A percentile compares a stretch with the other conserved stretches of the same genome.
Conservation (phyloP, 1,139 yeast species). For the Geotrichum citri-aurantii region DNA sequence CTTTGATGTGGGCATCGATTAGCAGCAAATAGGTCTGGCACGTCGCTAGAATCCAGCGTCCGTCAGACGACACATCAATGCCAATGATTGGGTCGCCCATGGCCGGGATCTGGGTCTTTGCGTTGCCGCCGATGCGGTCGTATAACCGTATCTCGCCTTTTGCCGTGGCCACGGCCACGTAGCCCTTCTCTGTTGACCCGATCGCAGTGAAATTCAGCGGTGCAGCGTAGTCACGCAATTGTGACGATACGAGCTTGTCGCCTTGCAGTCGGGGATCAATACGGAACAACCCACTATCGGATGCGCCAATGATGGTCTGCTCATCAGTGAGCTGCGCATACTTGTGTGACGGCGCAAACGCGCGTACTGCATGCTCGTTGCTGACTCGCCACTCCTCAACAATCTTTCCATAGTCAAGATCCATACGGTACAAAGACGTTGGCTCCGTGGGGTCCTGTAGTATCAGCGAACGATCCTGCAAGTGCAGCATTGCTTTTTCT, state of each 20-base stretch:
- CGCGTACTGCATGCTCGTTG: slow-evolving; percentile 43
- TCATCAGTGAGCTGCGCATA: slow-evolving; percentile 70
- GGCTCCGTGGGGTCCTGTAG: slow-evolving; percentile 49
- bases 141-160: slow-evolving; percentile 73
- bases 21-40: slow-evolving; percentile 64
- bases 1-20: slow-evolving; percentile 57
- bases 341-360: slow-evolving; percentile 64
- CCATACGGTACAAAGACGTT: slow-evolving; percentile 60
- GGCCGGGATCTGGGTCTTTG: slow-evolving; percentile 75
- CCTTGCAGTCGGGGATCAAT: slow-evolving; percentile 71
- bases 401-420: slow-evolving; percentile 67
- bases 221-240: slow-evolving; percentile 49
- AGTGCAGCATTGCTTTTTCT: slow-evolving; percentile 64
- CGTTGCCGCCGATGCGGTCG: slow-evolving; percentile 70
- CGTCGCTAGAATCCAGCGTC: slow-evolving; percentile 77
- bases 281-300: slow-evolving; percentile 58
- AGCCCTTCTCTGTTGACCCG: slow-evolving; percentile 68
- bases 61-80: slow-evolving; percentile 70
- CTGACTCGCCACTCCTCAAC: slow-evolving; percentile 73
- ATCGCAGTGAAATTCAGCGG: slow-evolving; percentile 55
- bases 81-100: slow-evolving; percentile 69
- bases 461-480: slow-evolving; percentile 63
- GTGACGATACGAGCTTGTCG: slow-evolving; percentile 52
- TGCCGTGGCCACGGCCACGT: slow-evolving; percentile 67
- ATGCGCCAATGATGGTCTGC: slow-evolving; percentile 65